phyloP scores from a whole-genome alignment of 768 basidiomycete species.

The Amanita jacksonii region DNA sequence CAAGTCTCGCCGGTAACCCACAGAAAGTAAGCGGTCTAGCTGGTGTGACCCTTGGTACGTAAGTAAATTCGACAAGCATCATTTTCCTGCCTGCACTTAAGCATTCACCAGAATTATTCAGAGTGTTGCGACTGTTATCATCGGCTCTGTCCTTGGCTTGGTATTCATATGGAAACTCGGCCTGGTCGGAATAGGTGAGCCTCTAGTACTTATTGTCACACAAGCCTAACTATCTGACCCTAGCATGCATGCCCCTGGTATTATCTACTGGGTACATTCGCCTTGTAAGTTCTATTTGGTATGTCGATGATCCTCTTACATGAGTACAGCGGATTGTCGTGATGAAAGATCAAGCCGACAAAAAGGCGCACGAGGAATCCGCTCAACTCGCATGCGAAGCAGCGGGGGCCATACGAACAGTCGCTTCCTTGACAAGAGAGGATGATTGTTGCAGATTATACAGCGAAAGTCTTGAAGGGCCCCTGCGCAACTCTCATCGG shows the following conservation, averaged over 20 bases:
- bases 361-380: slow-evolving; percentile 66
- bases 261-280: slow-evolving; percentile 80
- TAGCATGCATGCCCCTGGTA: slow-evolving; percentile 61
- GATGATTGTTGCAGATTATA: slow-evolving; percentile 66
- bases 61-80: slow-evolving; percentile 16
- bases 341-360: slow-evolving; percentile 78
- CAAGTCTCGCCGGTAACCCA: slow-evolving; percentile 73
- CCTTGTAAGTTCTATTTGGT: slow-evolving; percentile 34
- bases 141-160: slow-evolving; percentile 71
- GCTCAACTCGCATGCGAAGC: slow-evolving; percentile 91
- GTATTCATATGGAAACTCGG: slow-evolving; percentile 69
- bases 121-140: slow-evolving; percentile 53
- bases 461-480: slow-evolving; percentile 60
- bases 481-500: slow-evolving; percentile 55
- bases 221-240: slow-evolving; percentile 2
- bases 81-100: background rate
- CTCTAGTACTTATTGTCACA: background rate
- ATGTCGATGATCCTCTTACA: background rate
- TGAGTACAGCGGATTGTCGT: slow-evolving; percentile 63
- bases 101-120: slow-evolving; percentile 56
- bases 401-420: slow-evolving; percentile 82
- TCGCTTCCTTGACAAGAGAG: slow-evolving; percentile 82
- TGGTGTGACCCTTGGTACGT: slow-evolving; percentile 80
- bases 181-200: slow-evolving; percentile 70
- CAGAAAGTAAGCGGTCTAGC: slow-evolving; percentile 86